A percentile compares a stretch with the other conserved stretches of the same genome.
Evolutionary conservation across 306 rosid genomes (phyloP).

Genomic region (Cucurbita moschata): DNA sequence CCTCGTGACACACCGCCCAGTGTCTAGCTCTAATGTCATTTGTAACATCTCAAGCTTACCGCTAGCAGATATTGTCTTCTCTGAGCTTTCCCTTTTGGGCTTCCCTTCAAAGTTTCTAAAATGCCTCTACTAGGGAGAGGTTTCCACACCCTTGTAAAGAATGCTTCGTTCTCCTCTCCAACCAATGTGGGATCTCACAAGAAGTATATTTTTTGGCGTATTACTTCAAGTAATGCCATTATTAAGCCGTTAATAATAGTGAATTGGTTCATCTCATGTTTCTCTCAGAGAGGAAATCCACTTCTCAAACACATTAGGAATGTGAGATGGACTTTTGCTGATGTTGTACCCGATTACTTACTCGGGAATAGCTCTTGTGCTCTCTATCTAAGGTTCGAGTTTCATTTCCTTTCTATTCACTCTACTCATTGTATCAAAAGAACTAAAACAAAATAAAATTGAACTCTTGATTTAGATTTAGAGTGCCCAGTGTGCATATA

Average conservation of each 20-base stretch:
- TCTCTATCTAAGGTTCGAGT: conserved; percentile 69
- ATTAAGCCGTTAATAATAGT: background rate
- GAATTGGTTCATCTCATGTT: background rate
- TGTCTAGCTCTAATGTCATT: too few species aligned
- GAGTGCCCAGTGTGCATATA: background rate
- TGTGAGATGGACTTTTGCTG: conserved; percentile 87
- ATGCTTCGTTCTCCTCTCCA: too few species aligned
- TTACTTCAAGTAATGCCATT: background rate
- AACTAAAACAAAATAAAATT: background rate
- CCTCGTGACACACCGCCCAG: too few species aligned
- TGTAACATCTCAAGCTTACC: too few species aligned
- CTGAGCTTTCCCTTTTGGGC: too few species aligned
- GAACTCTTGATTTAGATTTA: conserved; percentile 2
- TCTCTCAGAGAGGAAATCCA: conserved; percentile 75
- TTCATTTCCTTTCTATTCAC: background rate
- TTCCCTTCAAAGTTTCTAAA: too few species aligned
- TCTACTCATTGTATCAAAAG: background rate
- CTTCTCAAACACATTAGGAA: conserved; percentile 89
- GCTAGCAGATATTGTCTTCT: too few species aligned
- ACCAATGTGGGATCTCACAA: too few species aligned
- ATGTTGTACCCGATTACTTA: conserved; percentile 73
- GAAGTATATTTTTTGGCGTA: background rate
- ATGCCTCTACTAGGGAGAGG: too few species aligned
- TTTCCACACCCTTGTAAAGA: too few species aligned
- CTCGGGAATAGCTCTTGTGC: conserved; percentile 89